Evolutionary conservation across 2,329 filamentous ascomycete species (phyloP).

Genomic region (Sporothrix dimorphospora): DNA sequence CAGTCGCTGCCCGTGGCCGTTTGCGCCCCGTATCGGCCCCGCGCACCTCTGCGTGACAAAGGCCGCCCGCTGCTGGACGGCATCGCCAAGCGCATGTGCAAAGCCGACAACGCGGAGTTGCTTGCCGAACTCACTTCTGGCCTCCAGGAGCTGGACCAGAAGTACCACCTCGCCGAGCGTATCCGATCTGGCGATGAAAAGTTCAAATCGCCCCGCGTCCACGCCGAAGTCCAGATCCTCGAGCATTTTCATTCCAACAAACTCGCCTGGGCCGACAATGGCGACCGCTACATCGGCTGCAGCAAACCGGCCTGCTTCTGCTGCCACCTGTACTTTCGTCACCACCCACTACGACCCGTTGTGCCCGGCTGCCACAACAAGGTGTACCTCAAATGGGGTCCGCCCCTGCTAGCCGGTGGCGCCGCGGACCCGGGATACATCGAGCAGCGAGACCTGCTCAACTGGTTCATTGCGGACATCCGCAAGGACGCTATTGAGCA

Average conservation of each 20-base stretch:
- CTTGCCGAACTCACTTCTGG: background rate
- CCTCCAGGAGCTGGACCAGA: background rate
- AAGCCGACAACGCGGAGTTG: background rate
- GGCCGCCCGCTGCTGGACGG: background rate
- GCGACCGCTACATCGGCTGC: slow-evolving; percentile 52
- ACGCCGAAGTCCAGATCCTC: slow-evolving; percentile 53
- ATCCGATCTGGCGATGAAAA: background rate
- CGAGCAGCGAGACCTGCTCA: slow-evolving; percentile 18
- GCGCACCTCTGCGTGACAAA: too few relatives aligned
- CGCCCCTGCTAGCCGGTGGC: slow-evolving; percentile 25
- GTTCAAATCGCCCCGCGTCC: slow-evolving; percentile 38
- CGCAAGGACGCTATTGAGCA: slow-evolving; percentile 26
- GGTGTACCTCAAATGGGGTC: slow-evolving; percentile 48
- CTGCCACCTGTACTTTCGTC: slow-evolving; percentile 50
- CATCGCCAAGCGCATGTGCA: background rate
- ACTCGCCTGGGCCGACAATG: slow-evolving; percentile 41
- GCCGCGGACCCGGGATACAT: background rate
- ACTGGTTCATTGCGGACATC: slow-evolving; percentile 23
- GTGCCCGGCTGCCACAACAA: slow-evolving; percentile 46
- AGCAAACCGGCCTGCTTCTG: slow-evolving; percentile 58
- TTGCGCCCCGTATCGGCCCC: background rate
- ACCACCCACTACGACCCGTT: slow-evolving; percentile 43
- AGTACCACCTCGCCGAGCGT: slow-evolving; percentile 20
- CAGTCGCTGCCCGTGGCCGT: background rate
- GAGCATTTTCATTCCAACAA: slow-evolving; percentile 48